A percentile compares a stretch with the other conserved stretches of the same genome.
Conservation (phyloP, 2,329 filamentous ascomycete species). For the Pyrenochaeta sp. region DNA sequence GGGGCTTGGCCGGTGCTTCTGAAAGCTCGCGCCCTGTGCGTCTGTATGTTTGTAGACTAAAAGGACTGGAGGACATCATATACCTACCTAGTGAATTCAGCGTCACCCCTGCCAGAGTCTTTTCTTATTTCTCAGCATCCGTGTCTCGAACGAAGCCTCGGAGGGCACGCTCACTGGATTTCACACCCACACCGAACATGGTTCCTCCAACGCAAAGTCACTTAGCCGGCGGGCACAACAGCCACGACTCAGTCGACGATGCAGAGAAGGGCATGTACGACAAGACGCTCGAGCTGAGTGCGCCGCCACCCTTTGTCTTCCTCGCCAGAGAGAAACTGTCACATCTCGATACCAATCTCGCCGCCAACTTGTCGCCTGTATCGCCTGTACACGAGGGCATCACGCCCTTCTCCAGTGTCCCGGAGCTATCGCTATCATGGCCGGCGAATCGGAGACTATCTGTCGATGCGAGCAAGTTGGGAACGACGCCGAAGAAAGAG, state of each 20-base stretch:
- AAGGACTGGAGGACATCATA: no score
- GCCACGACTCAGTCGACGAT: conserved; percentile 37
- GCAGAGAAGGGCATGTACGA: conserved; percentile 44
- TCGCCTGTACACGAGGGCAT: conserved; percentile 45
- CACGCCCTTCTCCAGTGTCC: conserved; percentile 41
- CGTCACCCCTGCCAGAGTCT: conserved; percentile 27
- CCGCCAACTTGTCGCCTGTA: conserved; percentile 21
- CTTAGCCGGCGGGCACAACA: conserved; percentile 18
- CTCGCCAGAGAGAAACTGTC: conserved; percentile 19
- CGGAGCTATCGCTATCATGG: conserved; percentile 37
- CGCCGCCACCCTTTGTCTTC: conserved; percentile 39
- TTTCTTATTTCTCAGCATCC: conserved; percentile 24
- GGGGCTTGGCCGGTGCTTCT: conserved; percentile 33
- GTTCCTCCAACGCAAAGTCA: conserved; percentile 23
- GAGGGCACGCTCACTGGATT: conserved; percentile 16
- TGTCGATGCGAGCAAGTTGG: conserved; percentile 23
- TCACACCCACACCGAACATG: no score
- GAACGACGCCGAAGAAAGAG: conserved; percentile 25
- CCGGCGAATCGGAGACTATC: conserved; percentile 21
- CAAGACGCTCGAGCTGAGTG: conserved; percentile 27
- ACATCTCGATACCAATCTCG: conserved; percentile 18
- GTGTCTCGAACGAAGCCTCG: conserved; percentile 23
- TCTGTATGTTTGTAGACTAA: no score
- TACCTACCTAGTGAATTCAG: conserved; percentile 23
- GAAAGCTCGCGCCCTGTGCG: conserved; percentile 36